Evolutionary conservation across 31 red algal species (phyloP).

Genomic region (Asparagopsis taxiformis): DNA sequence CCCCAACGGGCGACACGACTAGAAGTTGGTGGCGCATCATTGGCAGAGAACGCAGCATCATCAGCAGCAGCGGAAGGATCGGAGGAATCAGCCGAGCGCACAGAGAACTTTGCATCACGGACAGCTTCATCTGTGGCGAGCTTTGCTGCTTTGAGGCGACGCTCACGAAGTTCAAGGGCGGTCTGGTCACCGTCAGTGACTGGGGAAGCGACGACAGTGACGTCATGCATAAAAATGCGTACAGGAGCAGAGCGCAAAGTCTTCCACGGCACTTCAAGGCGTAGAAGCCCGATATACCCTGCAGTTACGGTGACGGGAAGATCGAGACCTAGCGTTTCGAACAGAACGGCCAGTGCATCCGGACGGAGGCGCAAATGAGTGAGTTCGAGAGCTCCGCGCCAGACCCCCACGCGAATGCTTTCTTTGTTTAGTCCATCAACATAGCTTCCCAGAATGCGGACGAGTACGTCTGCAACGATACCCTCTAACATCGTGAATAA

Average conservation of each 20-base stretch:
- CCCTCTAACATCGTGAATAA: slow-evolving; percentile 80
- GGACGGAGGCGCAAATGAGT: slow-evolving; percentile 81
- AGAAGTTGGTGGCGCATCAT: background rate
- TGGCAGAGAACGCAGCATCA: background rate
- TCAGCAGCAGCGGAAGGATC: slow-evolving; percentile 3
- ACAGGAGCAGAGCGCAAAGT: slow-evolving; percentile 79
- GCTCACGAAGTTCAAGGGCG: slow-evolving; percentile 71
- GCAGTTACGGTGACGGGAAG: slow-evolving; percentile 73
- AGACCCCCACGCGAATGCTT: slow-evolving; percentile 89
- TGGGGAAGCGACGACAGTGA: slow-evolving; percentile 78
- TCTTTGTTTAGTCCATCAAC: slow-evolving; percentile 89
- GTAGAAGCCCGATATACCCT: slow-evolving; percentile 86
- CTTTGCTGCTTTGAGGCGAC: slow-evolving; percentile 70
- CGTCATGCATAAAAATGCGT: slow-evolving; percentile 82
- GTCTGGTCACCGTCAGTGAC: slow-evolving; percentile 70
- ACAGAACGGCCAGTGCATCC: slow-evolving; percentile 83
- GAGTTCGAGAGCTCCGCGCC: slow-evolving; percentile 92
- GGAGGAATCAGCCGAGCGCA: slow-evolving; percentile 8
- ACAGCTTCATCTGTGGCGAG: slow-evolving; percentile 86
- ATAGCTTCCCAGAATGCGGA: slow-evolving; percentile 92
- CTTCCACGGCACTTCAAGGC: slow-evolving; percentile 96
- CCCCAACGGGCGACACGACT: slow-evolving; percentile 58
- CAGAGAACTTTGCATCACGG: slow-evolving; percentile 76
- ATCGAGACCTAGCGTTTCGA: slow-evolving; percentile 86
- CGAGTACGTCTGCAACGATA: slow-evolving; percentile 91